Evolutionary conservation across 352 stramenopile genomes (phyloP).

Genomic region (Globisporangium paddicum): DNA sequence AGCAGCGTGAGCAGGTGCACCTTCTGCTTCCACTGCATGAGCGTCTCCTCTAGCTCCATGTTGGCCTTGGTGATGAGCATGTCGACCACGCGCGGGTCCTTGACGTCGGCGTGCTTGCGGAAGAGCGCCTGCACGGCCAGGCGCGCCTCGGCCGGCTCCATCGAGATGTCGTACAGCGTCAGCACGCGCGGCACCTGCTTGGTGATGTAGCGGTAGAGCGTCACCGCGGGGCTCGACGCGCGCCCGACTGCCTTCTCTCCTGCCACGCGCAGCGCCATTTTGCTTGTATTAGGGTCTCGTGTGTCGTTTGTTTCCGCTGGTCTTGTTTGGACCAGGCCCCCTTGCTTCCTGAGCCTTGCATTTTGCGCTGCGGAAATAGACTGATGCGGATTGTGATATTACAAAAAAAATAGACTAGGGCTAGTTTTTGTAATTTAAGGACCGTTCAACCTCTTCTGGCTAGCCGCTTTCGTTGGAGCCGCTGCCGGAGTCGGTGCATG

Average conservation of each 20-base stretch:
- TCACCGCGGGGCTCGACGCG: constrained; percentile 69
- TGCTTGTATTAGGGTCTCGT: not conserved
- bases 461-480: too few species aligned
- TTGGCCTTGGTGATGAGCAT: constrained; percentile 98
- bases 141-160: constrained; percentile 88
- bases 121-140: constrained; percentile 92
- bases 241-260: constrained; percentile 56
- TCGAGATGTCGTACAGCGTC: constrained; percentile 97
- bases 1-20: constrained; percentile 90
- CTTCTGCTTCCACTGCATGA: constrained; percentile 98
- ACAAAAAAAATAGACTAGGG: too few species aligned
- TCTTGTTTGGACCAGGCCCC: not conserved
- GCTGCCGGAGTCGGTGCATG: too few species aligned
- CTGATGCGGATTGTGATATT: too few species aligned
- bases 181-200: constrained; percentile 94
- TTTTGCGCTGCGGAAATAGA: too few species aligned
- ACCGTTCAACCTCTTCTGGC: too few species aligned
- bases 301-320: not conserved
- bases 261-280: constrained; percentile 77
- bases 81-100: constrained; percentile 92
- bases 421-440: too few species aligned
- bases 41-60: constrained; percentile 97
- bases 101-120: constrained; percentile 91
- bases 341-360: not conserved
- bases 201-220: constrained; percentile 86